These are phyloP conservation scores for Iris macrosiphon DNA, from an alignment of 106 monocot species.

Conservation along the genomic window DNA sequence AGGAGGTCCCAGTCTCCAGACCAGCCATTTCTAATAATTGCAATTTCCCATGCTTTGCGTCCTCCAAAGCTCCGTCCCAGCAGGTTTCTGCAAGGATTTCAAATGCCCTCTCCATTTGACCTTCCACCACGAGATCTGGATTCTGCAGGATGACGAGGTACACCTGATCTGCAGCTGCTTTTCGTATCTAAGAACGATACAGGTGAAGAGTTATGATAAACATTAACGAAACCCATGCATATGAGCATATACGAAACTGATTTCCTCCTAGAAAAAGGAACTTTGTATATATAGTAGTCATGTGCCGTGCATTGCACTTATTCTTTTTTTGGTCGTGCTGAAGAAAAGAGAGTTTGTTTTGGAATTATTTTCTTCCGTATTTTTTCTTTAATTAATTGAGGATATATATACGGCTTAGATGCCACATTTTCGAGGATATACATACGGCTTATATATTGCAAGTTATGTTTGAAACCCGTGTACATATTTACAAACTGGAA, in stretches of 20 bases:
- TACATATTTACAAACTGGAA: no score
- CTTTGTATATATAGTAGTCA: not conserved
- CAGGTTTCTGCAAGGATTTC: conserved; percentile 79
- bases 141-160: conserved; percentile 88
- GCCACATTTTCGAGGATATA: no score
- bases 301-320: no score
- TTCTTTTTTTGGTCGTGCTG: no score
- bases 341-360: no score
- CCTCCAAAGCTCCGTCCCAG: conserved; percentile 82
- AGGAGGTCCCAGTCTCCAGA: conserved; percentile 10
- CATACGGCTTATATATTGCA: no score
- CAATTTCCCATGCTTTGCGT: conserved; percentile 33
- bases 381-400: no score
- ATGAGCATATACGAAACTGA: not conserved
- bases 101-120: conserved; percentile 39
- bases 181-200: conserved; percentile 49
- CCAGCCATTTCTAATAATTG: conserved; percentile 40
- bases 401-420: no score
- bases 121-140: conserved; percentile 27
- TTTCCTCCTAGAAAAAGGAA: not conserved
- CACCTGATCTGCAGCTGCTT: conserved; percentile 80
- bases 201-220: not conserved
- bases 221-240: not conserved
- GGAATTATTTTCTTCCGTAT: no score
- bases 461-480: no score